Percentiles rank a stretch among this genome's conserved stretches.
These are phyloP conservation scores for Monosporascus sp. DNA, from an alignment of 2,329 filamentous ascomycete species.

Conservation along the genomic window DNA sequence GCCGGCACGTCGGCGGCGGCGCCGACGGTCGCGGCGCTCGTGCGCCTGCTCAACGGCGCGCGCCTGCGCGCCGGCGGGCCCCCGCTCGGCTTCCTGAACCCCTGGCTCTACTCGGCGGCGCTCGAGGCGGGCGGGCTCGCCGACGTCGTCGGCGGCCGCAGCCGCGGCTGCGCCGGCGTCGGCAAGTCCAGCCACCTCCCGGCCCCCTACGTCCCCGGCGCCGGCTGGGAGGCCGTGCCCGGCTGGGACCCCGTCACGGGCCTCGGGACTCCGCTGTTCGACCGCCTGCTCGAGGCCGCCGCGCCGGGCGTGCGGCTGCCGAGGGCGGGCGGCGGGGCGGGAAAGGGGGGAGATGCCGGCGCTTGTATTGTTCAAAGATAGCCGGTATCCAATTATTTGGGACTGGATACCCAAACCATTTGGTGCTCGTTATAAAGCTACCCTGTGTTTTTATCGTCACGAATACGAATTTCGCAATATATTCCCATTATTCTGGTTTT, in stretches of 20 bases:
- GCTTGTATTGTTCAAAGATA: too few relatives aligned
- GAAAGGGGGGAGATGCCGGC: too few relatives aligned
- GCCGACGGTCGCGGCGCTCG: constrained; percentile 57
- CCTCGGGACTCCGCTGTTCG: constrained; percentile 39
- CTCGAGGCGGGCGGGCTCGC: constrained; percentile 25
- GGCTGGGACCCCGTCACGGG: constrained; percentile 45
- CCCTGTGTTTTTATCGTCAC: too few relatives aligned
- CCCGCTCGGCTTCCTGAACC: constrained; percentile 55
- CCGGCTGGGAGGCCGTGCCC: constrained; percentile 35
- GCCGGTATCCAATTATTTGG: too few relatives aligned
- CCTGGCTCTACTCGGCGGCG: constrained; percentile 47
- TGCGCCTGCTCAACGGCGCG: constrained; percentile 61
- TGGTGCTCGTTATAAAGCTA: too few relatives aligned
- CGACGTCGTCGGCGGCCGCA: constrained; percentile 31
- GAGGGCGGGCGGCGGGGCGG: background rate
- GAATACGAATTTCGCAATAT: too few relatives aligned
- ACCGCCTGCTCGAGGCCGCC: constrained; percentile 22
- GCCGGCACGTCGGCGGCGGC: constrained; percentile 56
- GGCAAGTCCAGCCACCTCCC: constrained; percentile 21
- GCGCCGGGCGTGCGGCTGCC: constrained; percentile 11
- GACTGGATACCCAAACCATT: too few relatives aligned
- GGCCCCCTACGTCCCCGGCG: constrained; percentile 24
- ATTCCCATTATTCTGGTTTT: too few relatives aligned
- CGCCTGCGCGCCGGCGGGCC: constrained; percentile 49
- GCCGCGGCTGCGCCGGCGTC: constrained; percentile 28